A percentile compares a stretch with the other conserved stretches of the same genome.
These are phyloP conservation scores for Scleroderma bovista DNA, from an alignment of 768 basidiomycete species.

Conservation along the genomic window DNA sequence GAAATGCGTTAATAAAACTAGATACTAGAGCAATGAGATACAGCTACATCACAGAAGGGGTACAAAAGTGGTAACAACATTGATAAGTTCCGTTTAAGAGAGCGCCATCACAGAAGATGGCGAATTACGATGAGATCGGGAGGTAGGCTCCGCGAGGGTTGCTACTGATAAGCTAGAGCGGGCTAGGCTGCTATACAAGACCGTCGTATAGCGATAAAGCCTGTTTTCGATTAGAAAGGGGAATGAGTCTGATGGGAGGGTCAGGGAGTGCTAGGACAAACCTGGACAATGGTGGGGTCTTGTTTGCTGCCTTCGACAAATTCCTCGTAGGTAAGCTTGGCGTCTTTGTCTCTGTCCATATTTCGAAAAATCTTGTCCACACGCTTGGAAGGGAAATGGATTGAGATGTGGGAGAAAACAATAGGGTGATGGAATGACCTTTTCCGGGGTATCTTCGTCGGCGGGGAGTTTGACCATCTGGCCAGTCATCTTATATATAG, in stretches of 20 bases:
- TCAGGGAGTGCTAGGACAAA: slow-evolving; percentile 26
- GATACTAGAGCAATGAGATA: slow-evolving; percentile 13
- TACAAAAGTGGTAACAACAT: slow-evolving; percentile 7
- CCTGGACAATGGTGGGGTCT: slow-evolving; percentile 99
- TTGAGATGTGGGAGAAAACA: slow-evolving; percentile 10
- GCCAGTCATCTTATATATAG: slow-evolving; percentile 99
- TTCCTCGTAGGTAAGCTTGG: slow-evolving; percentile 89
- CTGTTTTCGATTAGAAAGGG: slow-evolving; percentile 34
- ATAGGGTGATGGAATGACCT: slow-evolving; percentile 45
- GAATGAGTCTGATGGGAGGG: slow-evolving; percentile 6
- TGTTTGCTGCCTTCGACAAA: slow-evolving; percentile 98
- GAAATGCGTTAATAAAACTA: slow-evolving; percentile 13
- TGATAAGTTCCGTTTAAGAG: background rate
- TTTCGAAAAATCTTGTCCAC: slow-evolving; percentile 98
- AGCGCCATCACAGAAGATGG: background rate
- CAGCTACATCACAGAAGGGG: slow-evolving; percentile 23
- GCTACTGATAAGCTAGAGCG: background rate
- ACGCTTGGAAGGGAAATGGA: slow-evolving; percentile 47
- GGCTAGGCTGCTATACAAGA: slow-evolving; percentile 55
- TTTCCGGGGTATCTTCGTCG: slow-evolving; percentile 99
- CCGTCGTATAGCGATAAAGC: slow-evolving; percentile 95
- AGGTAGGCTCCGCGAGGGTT: background rate
- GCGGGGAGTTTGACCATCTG: slow-evolving; percentile 98
- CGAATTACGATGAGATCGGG: background rate
- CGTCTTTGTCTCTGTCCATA: slow-evolving; percentile 96